Evolutionary conservation across 495 filamentous ascomycete genomes (phyloP), one percentile per base, ranked within the genome.

Genomic region (Aspergillus indologenus): DNA sequence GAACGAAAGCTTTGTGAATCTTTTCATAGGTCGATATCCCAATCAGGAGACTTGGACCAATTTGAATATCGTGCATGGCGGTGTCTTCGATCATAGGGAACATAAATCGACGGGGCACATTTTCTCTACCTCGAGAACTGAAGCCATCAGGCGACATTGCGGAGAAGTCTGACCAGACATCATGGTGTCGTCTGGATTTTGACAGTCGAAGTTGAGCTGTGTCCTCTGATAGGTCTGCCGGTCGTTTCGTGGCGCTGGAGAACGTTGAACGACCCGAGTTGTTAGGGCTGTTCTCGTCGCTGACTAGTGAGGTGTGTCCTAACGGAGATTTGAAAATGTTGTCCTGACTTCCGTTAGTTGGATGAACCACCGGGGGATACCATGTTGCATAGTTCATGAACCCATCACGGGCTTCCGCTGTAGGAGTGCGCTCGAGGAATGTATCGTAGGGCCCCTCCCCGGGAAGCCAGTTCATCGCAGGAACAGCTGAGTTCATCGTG

Each of bases 391-490:
- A 66, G 50, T 57, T 50, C 21, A 65, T 52, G 42, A 62, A 67
- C 12, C 26, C 60, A 18, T 68, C 64, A 26, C 61, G 51, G 19
- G 50, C 26, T 0, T 51, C 24, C 61, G 26, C 44, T 60, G 19
- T 48, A 61, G 34, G 19, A 17, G 56, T 8, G 7, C 61, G 56
- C 15, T 64, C 59, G 42, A 49, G 51, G 11, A 62, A 7, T 34
- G 63, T 34, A 21, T 58, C 57, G 7, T 61, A 24, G 17, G 68
- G 60, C 44, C 70, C 70, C 17, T 65, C 64, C 17, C 34, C 34
- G 5, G 73, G 66, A 11, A 75, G 61, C 75, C 75, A 78, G 49
- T 78, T 76, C 20, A 76, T 66, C 0, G 70, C 68, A 20, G 71
- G 68, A 46, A 64, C 31, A 45, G 64, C 62, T 6, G 67, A 68